A percentile compares a stretch with the other conserved stretches of the same genome.
phyloP scores from a whole-genome alignment of 768 basidiomycete species.

The Daedaleopsis sinensis region DNA sequence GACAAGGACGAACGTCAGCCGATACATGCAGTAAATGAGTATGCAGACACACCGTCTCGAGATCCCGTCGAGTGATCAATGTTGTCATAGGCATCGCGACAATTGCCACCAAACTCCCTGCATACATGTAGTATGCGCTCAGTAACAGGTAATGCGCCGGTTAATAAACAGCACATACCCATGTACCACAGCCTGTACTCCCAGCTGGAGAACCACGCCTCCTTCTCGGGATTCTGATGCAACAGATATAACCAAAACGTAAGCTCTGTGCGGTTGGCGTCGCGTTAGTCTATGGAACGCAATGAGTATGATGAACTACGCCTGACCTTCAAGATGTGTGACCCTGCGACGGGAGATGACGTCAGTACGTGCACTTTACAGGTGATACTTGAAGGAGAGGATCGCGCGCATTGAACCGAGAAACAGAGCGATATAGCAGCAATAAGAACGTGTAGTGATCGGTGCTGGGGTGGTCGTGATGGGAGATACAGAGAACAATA shows the following conservation, averaged over 20 bases:
- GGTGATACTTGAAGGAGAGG: background rate
- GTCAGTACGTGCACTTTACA: background rate
- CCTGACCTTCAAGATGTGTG: constrained; percentile 78
- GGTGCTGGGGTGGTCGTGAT: background rate
- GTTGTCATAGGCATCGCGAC: constrained; percentile 75
- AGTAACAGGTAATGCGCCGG: background rate
- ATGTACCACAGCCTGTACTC: constrained; percentile 76
- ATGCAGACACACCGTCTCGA: constrained; percentile 54
- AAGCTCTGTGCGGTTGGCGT: constrained; percentile 49
- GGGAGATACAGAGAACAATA: background rate
- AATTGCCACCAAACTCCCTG: constrained; percentile 66
- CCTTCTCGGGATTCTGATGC: constrained; percentile 70
- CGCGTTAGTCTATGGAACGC: background rate
- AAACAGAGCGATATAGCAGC: background rate
- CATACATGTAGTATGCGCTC: background rate
- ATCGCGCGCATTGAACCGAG: background rate
- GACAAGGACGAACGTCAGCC: background rate
- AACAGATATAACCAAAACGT: constrained; percentile 85
- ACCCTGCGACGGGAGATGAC: constrained; percentile 44
- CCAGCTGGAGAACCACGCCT: constrained; percentile 80
- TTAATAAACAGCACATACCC: constrained; percentile 43
- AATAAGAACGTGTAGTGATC: background rate
- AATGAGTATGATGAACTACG: background rate
- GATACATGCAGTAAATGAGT: background rate
- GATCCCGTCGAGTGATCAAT: constrained; percentile 56